Evolutionary conservation across 306 rosid species (phyloP), one percentile per base, ranked within the genome.

Genomic region (Vigna unguiculata): DNA sequence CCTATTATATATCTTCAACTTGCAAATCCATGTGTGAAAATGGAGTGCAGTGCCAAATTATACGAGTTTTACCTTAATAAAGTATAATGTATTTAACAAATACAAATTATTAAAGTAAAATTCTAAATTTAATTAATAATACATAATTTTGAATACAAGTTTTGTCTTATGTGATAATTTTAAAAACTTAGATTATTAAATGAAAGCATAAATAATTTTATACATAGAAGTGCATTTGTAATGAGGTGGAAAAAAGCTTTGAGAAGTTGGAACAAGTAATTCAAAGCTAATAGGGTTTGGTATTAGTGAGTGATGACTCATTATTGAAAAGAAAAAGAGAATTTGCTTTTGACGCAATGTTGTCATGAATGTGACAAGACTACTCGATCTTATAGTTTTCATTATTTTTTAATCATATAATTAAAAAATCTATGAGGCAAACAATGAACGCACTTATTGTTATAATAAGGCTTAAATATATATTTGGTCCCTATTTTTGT

Each of bases 191-290:
- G 2, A 19, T 52, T 47, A 47, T 47, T 47, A 47, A 15, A 15
- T 15, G 16, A 16, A 47, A 47, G 15, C 3, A 40, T 7, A 38
- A 13, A 47, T 5, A 7, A 52, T 52, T 52, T 19, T 17, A 12
- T 55, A 17, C 9, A 55, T 55, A 6, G 40, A 34, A 34, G 40
- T 34, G 36, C 36, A 32, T 32, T 32, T 32, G 36, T 0, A 32
- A 32, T 32, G 36, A 6, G 36, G 7, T 58, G 8, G 6, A 16
- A 24, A 49, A 38, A 61, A 75, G 62, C 71, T 25, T 47, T 48
- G 30, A 59, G 45, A 60, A 74, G 71, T 74, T 32, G 71, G 71
- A 58, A 75, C 59, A 19, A 75, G 51, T 30, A 74, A 45, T 60
- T 62, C 22, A 12, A 34, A 49, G 53, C 80, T 63, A 75, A 75